phyloP scores from a whole-genome alignment of 441 rosid species.

The Flueggea neowawraea region DNA sequence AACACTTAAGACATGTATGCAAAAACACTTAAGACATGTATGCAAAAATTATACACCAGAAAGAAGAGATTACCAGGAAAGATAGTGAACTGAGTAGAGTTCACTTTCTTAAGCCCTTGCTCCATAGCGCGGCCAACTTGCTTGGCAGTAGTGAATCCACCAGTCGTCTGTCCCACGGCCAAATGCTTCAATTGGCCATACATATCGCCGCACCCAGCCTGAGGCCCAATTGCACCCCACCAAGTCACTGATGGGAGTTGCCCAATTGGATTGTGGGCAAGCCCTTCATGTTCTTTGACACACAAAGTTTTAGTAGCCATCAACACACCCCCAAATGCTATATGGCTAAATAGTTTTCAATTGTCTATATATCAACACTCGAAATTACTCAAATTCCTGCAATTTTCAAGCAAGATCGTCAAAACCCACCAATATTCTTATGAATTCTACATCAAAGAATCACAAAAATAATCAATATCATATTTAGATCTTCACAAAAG shows the following conservation, averaged over 20 bases:
- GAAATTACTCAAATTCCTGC: conserved; percentile 28
- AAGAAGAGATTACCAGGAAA: conserved; percentile 49
- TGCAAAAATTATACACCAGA: conserved; percentile 4
- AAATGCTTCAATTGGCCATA: conserved; percentile 42
- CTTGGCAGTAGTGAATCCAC: conserved; percentile 29
- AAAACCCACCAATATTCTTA: conserved; percentile 15
- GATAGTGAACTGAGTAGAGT: conserved; percentile 44
- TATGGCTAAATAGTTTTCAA: no score
- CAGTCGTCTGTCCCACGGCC: conserved; percentile 25
- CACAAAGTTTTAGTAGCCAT: conserved; percentile 73
- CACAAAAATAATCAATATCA: conserved; percentile 3
- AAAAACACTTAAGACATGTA: no score
- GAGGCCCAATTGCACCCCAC: conserved; percentile 64
- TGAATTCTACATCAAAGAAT: conserved; percentile 13
- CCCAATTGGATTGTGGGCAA: conserved; percentile 22
- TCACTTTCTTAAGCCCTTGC: conserved; percentile 37
- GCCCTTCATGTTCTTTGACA: background rate
- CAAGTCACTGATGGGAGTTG: conserved; percentile 55
- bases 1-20: no score
- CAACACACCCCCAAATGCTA: conserved; percentile 16
- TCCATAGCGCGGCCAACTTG: conserved; percentile 26
- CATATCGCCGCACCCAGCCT: conserved; percentile 36
- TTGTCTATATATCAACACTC: background rate
- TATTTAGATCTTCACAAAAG: conserved; percentile 3
- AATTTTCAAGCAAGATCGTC: conserved; percentile 16